phyloP scores from a whole-genome alignment of 768 basidiomycete genomes.

The Rickenella mellea region DNA sequence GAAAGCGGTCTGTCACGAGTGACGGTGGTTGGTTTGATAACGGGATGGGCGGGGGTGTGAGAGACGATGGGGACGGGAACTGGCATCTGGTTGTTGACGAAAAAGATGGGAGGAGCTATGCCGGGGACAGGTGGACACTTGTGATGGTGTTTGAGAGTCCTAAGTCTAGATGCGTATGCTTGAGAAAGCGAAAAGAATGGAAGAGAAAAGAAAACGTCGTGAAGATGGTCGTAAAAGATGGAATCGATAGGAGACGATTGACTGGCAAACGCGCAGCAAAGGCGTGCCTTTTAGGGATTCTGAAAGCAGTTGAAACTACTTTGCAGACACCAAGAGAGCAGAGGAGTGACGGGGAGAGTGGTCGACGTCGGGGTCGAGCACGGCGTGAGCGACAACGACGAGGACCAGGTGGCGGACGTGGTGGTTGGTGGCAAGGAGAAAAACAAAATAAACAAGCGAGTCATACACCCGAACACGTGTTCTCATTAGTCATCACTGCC shows the following conservation, averaged over 20 bases:
- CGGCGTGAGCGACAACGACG: not conserved
- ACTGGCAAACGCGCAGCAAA: slow-evolving; percentile 85
- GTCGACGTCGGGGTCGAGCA: slow-evolving; percentile 1
- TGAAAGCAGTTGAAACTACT: slow-evolving; percentile 4
- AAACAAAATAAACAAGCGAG: slow-evolving; percentile 2
- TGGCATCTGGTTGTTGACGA: slow-evolving; percentile 62
- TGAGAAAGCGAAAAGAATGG: slow-evolving; percentile 29
- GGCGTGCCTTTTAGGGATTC: slow-evolving; percentile 75
- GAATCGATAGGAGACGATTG: slow-evolving; percentile 20
- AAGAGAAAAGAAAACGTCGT: slow-evolving; percentile 48
- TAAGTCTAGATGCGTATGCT: slow-evolving; percentile 30
- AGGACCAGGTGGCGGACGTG: slow-evolving; percentile 1
- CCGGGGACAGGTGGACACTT: slow-evolving; percentile 21
- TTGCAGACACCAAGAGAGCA: not conserved
- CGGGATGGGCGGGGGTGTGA: slow-evolving; percentile 52
- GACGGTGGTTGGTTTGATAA: slow-evolving; percentile 45
- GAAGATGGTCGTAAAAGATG: slow-evolving; percentile 54
- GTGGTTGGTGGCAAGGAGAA: slow-evolving; percentile 5
- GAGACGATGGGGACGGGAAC: slow-evolving; percentile 66
- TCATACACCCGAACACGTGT: not conserved
- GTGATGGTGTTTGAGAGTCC: slow-evolving; percentile 30
- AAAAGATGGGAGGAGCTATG: slow-evolving; percentile 32
- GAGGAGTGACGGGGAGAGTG: not conserved
- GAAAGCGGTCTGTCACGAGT: not conserved
- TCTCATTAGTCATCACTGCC: not conserved